phyloP scores from a whole-genome alignment of 441 rosid genomes.

The Monsonia emarginata region DNA sequence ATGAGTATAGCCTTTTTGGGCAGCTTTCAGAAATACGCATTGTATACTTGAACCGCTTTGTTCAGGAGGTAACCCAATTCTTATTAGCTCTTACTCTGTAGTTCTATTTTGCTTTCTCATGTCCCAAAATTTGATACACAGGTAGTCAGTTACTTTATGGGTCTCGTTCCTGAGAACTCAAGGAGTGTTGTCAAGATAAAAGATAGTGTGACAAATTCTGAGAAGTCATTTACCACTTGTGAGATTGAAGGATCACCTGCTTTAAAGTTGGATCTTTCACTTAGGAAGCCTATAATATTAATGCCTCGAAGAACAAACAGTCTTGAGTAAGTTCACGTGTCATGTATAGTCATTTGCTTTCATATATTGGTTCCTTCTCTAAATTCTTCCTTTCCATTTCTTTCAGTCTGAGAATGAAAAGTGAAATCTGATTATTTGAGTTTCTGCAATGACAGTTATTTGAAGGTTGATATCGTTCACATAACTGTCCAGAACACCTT shows the following conservation, averaged over 20 bases:
- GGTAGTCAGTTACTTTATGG: conserved; percentile 81
- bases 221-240: conserved; percentile 78
- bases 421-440: conserved; percentile 16
- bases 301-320: conserved; percentile 93
- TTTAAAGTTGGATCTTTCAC: conserved; percentile 80
- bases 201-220: conserved; percentile 82
- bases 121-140: conserved; percentile 30
- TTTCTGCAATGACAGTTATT: conserved; percentile 45
- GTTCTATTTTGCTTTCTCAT: conserved; percentile 27
- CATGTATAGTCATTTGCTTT: conserved; percentile 10
- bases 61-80: conserved; percentile 72
- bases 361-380: conserved; percentile 4
- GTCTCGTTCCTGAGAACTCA: conserved; percentile 72
- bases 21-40: conserved; percentile 96
- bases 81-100: conserved; percentile 11
- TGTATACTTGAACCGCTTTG: conserved; percentile 90
- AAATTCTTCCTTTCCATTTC: neutral
- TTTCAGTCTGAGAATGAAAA: neutral
- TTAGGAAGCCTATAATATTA: conserved; percentile 82
- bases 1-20: conserved; percentile 77
- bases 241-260: conserved; percentile 98
- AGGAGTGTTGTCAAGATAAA: conserved; percentile 60
- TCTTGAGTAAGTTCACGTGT: conserved; percentile 59
- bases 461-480: conserved; percentile 95
- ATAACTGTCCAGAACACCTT: conserved; percentile 78